These are phyloP conservation scores for Nannizziopsis barbatae DNA, from an alignment of 2,329 filamentous ascomycete genomes.

Conservation along the genomic window DNA sequence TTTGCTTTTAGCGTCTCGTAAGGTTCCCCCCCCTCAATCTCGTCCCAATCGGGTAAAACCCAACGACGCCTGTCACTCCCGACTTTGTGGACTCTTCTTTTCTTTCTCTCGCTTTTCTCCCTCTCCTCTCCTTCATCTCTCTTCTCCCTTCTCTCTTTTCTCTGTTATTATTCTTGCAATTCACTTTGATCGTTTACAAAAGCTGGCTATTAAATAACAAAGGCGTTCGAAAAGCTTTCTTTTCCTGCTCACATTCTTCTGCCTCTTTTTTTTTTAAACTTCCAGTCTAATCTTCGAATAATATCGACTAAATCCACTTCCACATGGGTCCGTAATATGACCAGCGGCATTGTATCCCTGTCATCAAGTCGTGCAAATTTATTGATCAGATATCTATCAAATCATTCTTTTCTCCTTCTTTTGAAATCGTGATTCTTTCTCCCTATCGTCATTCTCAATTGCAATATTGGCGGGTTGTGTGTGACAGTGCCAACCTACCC, in stretches of 20 bases:
- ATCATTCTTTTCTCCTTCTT: constrained; percentile 7
- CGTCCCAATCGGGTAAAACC: constrained; percentile 2
- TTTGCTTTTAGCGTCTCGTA: too few species aligned
- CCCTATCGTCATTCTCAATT: constrained; percentile 4
- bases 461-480: constrained; percentile 10
- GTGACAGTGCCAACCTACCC: constrained; percentile 1
- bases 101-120: neutral
- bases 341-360: constrained; percentile 7
- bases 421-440: neutral
- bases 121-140: neutral
- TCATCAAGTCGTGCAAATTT: constrained; percentile 7
- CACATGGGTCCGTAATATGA: constrained; percentile 8
- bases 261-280: neutral
- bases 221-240: neutral
- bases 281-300: constrained; percentile 4
- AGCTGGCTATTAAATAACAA: constrained; percentile 7
- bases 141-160: neutral
- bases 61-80: neutral
- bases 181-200: neutral
- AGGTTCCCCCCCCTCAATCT: neutral
- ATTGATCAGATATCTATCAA: constrained; percentile 6
- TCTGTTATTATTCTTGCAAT: neutral
- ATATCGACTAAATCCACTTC: constrained; percentile 5
- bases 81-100: neutral
- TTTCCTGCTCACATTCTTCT: neutral